Evolutionary conservation across 495 filamentous ascomycete species (phyloP).

Genomic region (Daldinia concentrica): DNA sequence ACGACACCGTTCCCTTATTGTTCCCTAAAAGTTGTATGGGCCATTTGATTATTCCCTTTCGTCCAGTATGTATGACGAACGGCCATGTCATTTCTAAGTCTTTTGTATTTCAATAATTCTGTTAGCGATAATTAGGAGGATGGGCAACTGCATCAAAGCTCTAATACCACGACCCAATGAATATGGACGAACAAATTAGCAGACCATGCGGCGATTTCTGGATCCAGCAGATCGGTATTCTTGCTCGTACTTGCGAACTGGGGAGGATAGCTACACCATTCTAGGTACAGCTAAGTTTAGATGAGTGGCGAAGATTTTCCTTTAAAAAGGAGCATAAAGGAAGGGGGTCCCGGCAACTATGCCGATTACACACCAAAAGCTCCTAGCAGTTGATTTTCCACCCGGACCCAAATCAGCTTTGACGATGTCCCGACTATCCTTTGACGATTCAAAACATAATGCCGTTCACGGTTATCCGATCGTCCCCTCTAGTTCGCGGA

Average conservation of each 20-base stretch:
- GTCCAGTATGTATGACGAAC: slow-evolving; percentile 30
- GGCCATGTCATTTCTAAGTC: slow-evolving; percentile 26
- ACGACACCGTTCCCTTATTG: slow-evolving; percentile 30
- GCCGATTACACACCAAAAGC: slow-evolving; percentile 14
- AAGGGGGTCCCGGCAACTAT: neutral
- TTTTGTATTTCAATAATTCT: slow-evolving; percentile 31
- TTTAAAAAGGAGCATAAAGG: too few relatives aligned
- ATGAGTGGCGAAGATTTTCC: too few relatives aligned
- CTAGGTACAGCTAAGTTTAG: too few relatives aligned
- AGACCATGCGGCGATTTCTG: too few relatives aligned
- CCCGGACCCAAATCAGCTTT: slow-evolving; percentile 22
- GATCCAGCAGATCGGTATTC: too few relatives aligned
- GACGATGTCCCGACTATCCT: slow-evolving; percentile 34
- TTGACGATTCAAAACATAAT: slow-evolving; percentile 29
- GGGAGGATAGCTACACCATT: too few relatives aligned
- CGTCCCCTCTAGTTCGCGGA: neutral
- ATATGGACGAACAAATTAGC: too few relatives aligned
- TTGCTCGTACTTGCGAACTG: too few relatives aligned
- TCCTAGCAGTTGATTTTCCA: slow-evolving; percentile 14
- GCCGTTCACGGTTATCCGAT: slow-evolving; percentile 11
- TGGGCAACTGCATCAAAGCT: neutral
- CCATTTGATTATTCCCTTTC: slow-evolving; percentile 21
- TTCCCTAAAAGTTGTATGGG: slow-evolving; percentile 20
- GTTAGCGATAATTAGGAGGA: slow-evolving; percentile 22
- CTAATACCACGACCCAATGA: too few relatives aligned